phyloP scores from a whole-genome alignment of 2,329 filamentous ascomycete species.

The Xylariaceae sp. region DNA sequence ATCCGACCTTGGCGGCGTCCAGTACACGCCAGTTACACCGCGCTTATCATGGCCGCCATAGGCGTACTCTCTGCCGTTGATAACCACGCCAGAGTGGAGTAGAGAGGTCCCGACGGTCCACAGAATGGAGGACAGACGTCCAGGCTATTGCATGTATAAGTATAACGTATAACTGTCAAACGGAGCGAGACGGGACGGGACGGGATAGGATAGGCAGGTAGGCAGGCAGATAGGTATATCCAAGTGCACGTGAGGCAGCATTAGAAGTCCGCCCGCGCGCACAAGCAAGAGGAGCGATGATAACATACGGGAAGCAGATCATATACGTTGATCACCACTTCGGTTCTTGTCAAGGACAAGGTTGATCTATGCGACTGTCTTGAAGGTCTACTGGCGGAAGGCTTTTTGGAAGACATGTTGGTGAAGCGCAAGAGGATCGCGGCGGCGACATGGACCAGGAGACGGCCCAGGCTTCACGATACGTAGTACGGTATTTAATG shows the following conservation, averaged over 20 bases:
- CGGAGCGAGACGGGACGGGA: too few relatives aligned
- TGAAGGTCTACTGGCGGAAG: conserved; percentile 34
- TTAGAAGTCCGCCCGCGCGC: neutral
- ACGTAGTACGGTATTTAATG: neutral
- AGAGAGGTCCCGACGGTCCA: conserved; percentile 75
- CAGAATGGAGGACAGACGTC: conserved; percentile 66
- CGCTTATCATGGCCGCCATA: conserved; percentile 74
- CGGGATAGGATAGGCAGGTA: too few relatives aligned
- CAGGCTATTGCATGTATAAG: conserved; percentile 47
- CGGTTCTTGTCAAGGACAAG: conserved; percentile 64
- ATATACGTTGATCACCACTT: conserved; percentile 72
- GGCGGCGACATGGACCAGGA: neutral
- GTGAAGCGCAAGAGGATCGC: conserved; percentile 23
- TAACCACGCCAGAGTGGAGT: conserved; percentile 77
- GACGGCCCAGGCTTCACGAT: neutral
- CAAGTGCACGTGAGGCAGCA: neutral
- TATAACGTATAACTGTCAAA: too few relatives aligned
- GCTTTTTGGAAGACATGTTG: conserved; percentile 42
- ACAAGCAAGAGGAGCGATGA: neutral
- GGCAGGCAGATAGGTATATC: neutral
- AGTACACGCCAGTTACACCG: conserved; percentile 73
- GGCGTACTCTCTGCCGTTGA: conserved; percentile 75
- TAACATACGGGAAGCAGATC: conserved; percentile 64
- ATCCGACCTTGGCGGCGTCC: conserved; percentile 65
- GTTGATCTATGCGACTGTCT: conserved; percentile 55